Base-by-base conservation (phyloP, 257 asterid genomes). In the Petrea volubilis region DNA sequence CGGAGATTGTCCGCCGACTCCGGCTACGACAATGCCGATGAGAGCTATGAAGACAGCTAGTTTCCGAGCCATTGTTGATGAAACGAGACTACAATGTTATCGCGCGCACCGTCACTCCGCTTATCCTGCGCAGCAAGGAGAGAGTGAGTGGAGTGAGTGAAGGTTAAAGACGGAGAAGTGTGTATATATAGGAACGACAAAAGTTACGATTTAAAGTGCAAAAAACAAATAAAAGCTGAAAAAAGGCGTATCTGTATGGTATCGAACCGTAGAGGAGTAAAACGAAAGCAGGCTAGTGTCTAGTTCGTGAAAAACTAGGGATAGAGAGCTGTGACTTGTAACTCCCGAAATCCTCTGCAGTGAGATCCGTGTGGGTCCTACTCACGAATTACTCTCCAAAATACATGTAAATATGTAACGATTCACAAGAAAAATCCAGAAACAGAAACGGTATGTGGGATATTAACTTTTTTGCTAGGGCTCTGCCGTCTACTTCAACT, bases 1-100 rank as follows among this genome's bases (percentile, higher is more conserved):
- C 61, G 97, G 96, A 47, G 88, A 75, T 74, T 91, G 97, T 0
- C 78, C 96, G 0, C 53, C 57, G 60, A 85, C 97, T 44, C 79
- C 83, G 71, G 90, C 84, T 56, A 77, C 49, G 68, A 62, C 51
- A 59, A 89, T 59, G 90, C 90, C 87, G 79, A 91, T 67, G 50
- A 84, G 40, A 5, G 85, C 94, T 4, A 73, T 28, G 67, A 76
- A 57, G 17, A 78, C 13, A 18, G 59, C 74, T 1, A 62, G 59
- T 20, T 20, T 78, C 10, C 14, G 66, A 75, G 84, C 88, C 96
- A 91, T 87, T 58, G 17, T 68, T 44, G 51, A 11, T 8, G 51
- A 49, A 13, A 64, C 6, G 67, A 27, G 3, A 27, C 11, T 0
- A 7, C 31, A 17, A 27, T 8, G 33, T 21, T 65, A 68, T 47